Conservation (phyloP, 345 rosid species). For the Orychophragmus violaceus region DNA sequence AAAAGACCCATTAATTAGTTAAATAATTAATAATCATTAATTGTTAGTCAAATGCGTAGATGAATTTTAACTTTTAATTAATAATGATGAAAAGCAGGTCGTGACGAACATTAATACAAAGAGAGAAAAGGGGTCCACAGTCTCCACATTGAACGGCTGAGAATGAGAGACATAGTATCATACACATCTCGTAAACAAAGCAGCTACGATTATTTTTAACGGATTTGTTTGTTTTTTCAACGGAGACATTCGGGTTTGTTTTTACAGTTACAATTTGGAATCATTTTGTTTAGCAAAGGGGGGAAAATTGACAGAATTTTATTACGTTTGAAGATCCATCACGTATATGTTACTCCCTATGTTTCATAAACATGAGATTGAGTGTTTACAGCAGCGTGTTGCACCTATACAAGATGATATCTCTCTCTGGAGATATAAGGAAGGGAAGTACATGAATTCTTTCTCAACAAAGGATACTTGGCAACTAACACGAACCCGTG, state of each 20-base stretch:
- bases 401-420: too few relatives aligned
- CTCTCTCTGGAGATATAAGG: too few relatives aligned
- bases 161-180: constrained; percentile 8
- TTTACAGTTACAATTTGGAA: background rate
- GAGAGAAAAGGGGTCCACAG: background rate
- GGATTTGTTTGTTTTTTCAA: background rate
- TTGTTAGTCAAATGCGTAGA: background rate
- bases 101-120: constrained; percentile 21
- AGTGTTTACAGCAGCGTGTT: too few relatives aligned
- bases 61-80: background rate
- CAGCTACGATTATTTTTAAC: background rate
- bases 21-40: background rate
- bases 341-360: background rate
- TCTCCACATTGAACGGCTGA: constrained; percentile 23
- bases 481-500: too few relatives aligned
- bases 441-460: too few relatives aligned
- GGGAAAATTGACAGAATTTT: background rate
- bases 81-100: constrained; percentile 11
- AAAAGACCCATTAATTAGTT: background rate
- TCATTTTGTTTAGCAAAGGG: background rate
- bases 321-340: background rate
- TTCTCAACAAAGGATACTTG: too few relatives aligned
- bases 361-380: too few relatives aligned
- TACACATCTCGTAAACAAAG: background rate
- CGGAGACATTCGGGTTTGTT: background rate